These are phyloP conservation scores for Neofusicoccum umdonicola DNA, from an alignment of 2,329 filamentous ascomycete species.

Conservation along the genomic window DNA sequence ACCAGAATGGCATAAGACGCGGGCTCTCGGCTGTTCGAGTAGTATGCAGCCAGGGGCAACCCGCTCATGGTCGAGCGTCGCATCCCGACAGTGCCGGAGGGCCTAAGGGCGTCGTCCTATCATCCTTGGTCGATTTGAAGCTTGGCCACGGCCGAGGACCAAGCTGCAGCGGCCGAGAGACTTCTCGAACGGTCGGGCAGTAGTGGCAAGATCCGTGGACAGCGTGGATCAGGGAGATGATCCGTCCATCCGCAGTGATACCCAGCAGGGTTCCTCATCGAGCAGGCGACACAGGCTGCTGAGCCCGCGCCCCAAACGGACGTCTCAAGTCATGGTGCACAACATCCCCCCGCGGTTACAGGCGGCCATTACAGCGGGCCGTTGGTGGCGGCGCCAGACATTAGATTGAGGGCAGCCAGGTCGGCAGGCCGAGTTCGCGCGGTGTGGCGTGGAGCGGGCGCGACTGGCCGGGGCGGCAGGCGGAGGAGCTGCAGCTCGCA, in stretches of 20 bases:
- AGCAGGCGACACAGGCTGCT: background rate
- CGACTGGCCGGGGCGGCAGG: background rate
- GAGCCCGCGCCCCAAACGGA: background rate
- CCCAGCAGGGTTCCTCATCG: background rate
- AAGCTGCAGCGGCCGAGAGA: background rate
- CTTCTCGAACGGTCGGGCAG: no score
- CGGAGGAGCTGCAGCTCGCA: no score
- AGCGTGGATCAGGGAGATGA: background rate
- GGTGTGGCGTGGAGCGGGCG: background rate
- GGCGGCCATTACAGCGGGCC: background rate
- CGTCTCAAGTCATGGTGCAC: background rate
- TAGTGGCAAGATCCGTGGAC: background rate
- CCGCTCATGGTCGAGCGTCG: background rate
- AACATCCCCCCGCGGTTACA: background rate
- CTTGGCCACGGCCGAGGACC: background rate
- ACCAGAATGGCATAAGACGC: background rate
- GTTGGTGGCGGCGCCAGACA: background rate
- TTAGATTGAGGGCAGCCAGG: background rate
- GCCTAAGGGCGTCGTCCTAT: background rate
- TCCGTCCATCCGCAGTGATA: background rate
- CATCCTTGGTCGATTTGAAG: background rate
- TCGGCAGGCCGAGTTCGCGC: background rate
- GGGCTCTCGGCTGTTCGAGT: background rate
- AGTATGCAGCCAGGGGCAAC: background rate
- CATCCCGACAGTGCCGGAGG: background rate